Evolutionary conservation across 1,284 basidiomycete species (phyloP).

Genomic region (Tilletiopsis washingtonensis): DNA sequence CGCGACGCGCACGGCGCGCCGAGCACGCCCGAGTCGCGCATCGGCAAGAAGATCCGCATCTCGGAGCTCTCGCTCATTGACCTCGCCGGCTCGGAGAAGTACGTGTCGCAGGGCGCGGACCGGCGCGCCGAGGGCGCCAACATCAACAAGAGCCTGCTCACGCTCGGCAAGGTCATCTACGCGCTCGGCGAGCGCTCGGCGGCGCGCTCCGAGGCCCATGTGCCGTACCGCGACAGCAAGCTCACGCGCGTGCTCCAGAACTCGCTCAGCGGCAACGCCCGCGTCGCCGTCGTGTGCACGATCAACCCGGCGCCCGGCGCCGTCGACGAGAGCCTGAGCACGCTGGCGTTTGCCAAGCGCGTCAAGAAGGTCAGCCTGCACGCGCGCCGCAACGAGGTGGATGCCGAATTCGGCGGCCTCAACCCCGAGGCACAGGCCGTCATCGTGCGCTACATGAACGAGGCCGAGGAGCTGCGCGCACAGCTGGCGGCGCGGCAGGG

Average conservation of each 20-base stretch:
- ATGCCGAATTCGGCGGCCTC: slow-evolving; percentile 17
- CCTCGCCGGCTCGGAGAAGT: slow-evolving; percentile 89
- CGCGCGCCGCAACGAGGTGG: slow-evolving; percentile 84
- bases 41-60: slow-evolving; percentile 32
- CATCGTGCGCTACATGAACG: slow-evolving; percentile 32
- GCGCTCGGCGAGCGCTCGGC: slow-evolving; percentile 32
- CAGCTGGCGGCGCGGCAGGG: slow-evolving; percentile 14
- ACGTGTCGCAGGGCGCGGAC: slow-evolving; percentile 51
- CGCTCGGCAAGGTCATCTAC: slow-evolving; percentile 45
- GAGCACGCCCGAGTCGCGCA: not conserved
- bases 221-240: slow-evolving; percentile 93
- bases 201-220: slow-evolving; percentile 52
- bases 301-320: slow-evolving; percentile 53
- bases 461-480: slow-evolving; percentile 30
- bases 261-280: slow-evolving; percentile 83
- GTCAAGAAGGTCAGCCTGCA: slow-evolving; percentile 72
- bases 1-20: slow-evolving; percentile 6
- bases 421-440: slow-evolving; percentile 31
- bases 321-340: slow-evolving; percentile 70
- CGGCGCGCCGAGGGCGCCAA: slow-evolving; percentile 49
- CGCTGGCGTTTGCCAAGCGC: slow-evolving; percentile 76
- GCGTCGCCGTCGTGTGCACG: slow-evolving; percentile 94
- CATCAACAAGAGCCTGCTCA: slow-evolving; percentile 54
- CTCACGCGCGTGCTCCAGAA: slow-evolving; percentile 86
- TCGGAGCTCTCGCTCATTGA: slow-evolving; percentile 70